These are phyloP conservation scores for Colletotrichum shisoi DNA, from an alignment of 2,329 filamentous ascomycete genomes.

Conservation along the genomic window DNA sequence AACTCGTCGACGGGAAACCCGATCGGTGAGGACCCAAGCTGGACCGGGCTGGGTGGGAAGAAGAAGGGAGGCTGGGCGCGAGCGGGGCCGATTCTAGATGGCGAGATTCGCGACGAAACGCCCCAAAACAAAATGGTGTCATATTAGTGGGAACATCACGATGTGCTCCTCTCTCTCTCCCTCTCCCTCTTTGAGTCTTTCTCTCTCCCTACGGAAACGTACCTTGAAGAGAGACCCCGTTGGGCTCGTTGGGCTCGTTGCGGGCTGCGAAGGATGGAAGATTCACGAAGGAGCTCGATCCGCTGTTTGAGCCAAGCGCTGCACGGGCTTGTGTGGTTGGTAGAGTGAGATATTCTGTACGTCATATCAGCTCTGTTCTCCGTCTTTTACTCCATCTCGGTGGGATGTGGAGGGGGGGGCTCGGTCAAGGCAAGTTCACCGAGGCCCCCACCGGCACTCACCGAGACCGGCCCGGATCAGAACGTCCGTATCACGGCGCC, in stretches of 20 bases:
- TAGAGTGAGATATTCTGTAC: slow-evolving; percentile 8
- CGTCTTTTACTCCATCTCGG: slow-evolving; percentile 5
- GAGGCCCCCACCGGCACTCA: background rate
- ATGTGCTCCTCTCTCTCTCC: background rate
- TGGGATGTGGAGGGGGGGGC: background rate
- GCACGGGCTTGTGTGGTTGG: background rate
- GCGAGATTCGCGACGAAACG: background rate
- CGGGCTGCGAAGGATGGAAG: background rate
- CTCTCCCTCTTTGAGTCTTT: no score
- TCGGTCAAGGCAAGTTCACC: no score
- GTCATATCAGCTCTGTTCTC: slow-evolving; percentile 17
- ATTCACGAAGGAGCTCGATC: slow-evolving; percentile 11
- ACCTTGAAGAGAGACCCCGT: slow-evolving; percentile 6
- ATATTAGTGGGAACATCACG: background rate
- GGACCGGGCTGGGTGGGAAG: background rate
- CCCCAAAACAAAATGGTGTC: background rate
- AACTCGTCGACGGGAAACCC: no score
- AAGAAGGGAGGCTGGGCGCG: no score
- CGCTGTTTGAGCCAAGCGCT: slow-evolving; percentile 9
- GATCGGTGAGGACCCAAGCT: no score
- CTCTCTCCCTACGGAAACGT: background rate
- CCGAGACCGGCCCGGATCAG: background rate
- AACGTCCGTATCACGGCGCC: slow-evolving; percentile 7
- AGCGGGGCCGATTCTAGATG: background rate
- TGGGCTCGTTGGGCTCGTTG: no score